These are phyloP conservation scores for Exserohilum turcica DNA, from an alignment of 2,329 filamentous ascomycete species.

Conservation along the genomic window DNA sequence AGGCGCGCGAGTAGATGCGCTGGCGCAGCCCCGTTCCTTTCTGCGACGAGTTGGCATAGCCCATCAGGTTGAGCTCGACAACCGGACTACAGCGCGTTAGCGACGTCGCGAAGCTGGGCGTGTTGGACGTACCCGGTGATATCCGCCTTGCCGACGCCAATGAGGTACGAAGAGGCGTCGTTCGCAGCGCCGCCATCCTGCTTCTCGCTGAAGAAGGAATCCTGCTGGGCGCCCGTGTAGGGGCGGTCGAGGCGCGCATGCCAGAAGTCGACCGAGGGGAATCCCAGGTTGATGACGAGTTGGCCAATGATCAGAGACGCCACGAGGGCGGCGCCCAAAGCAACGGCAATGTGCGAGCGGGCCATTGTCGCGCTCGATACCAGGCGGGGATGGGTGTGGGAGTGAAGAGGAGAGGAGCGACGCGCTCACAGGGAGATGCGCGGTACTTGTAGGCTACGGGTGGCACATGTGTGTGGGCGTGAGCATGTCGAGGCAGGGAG, in stretches of 20 bases:
- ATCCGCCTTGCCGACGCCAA: constrained; percentile 73
- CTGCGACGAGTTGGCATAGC: constrained; percentile 86
- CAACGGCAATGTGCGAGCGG: constrained; percentile 47
- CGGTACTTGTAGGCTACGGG: constrained; percentile 10
- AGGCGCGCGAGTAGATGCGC: constrained; percentile 84
- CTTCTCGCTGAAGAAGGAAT: constrained; percentile 34
- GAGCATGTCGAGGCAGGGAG: constrained; percentile 1
- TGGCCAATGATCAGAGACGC: constrained; percentile 43
- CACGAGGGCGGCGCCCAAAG: constrained; percentile 44
- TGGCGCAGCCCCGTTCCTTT: constrained; percentile 83
- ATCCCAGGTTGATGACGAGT: constrained; percentile 42
- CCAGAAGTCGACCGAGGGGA: constrained; percentile 46
- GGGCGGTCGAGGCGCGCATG: constrained; percentile 36
- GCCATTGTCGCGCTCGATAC: constrained; percentile 39
- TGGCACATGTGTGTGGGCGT: constrained; percentile 1
- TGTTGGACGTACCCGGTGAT: constrained; percentile 64
- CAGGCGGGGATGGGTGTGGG: constrained; percentile 26
- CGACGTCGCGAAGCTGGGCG: not conserved
- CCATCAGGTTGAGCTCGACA: constrained; percentile 88
- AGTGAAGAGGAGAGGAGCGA: constrained; percentile 7
- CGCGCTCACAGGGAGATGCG: constrained; percentile 5
- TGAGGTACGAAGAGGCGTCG: constrained; percentile 59
- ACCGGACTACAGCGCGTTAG: constrained; percentile 64
- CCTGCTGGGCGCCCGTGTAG: constrained; percentile 29
- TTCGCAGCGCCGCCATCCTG: constrained; percentile 32